Conservation (phyloP, 2,329 filamentous ascomycete species). For the Trichocomaceae sp. region DNA sequence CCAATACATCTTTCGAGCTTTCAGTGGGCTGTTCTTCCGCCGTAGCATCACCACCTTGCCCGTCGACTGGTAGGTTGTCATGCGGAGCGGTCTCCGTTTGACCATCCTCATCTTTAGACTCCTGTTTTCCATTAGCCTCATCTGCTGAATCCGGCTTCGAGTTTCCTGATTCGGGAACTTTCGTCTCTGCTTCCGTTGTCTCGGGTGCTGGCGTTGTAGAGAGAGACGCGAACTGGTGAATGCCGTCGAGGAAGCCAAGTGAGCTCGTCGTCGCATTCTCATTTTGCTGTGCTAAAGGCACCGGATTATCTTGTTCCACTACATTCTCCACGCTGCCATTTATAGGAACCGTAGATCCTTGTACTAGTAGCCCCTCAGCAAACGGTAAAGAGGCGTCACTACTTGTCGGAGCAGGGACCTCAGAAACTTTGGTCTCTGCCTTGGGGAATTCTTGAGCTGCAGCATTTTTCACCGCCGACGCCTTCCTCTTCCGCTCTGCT, state of each 20-base stretch:
- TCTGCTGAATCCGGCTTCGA: not conserved
- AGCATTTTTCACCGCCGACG: slow-evolving; percentile 17
- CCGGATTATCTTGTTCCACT: slow-evolving; percentile 15
- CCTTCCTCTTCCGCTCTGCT: slow-evolving; percentile 37
- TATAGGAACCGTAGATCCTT: not conserved
- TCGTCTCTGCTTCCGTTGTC: not conserved
- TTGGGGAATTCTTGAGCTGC: not conserved
- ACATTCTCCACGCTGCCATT: slow-evolving; percentile 14
- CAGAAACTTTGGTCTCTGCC: slow-evolving; percentile 22
- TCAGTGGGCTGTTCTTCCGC: slow-evolving; percentile 1
- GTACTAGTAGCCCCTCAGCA: not conserved
- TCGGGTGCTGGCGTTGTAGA: slow-evolving; percentile 9
- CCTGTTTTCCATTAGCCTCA: not conserved
- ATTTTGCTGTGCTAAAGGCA: not conserved
- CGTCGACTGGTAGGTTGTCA: not conserved
- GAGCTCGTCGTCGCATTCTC: slow-evolving; percentile 2
- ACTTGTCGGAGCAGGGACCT: not conserved
- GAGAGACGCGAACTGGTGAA: slow-evolving; percentile 20
- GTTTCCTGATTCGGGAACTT: not conserved
- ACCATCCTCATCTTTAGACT: not conserved
- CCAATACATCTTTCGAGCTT: not conserved
- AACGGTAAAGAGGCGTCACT: not conserved
- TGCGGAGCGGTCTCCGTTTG: not conserved
- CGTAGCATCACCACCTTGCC: not conserved
- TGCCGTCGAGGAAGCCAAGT: slow-evolving; percentile 19